Conservation (phyloP, 768 basidiomycete species). For the Rhodotorula kratochvilovae region DNA sequence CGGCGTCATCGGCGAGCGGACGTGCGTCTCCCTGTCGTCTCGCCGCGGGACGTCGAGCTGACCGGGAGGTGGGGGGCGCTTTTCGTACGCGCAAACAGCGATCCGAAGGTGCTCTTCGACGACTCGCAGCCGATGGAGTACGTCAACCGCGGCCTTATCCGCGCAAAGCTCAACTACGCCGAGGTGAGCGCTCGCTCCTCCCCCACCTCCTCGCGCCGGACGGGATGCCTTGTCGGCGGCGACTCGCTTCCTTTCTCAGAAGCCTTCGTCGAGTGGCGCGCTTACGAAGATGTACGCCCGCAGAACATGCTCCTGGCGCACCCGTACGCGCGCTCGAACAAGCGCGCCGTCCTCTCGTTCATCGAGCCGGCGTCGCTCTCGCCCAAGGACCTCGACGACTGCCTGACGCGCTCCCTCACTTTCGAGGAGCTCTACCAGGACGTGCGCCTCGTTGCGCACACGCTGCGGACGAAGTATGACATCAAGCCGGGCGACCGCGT, state of each 20-base stretch:
- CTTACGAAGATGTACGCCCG: neutral
- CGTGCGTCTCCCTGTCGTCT: constrained; percentile 4
- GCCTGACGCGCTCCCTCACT: constrained; percentile 34
- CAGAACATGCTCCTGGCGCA: constrained; percentile 43
- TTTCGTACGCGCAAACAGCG: neutral
- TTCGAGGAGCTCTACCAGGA: constrained; percentile 42
- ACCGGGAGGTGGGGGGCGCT: neutral
- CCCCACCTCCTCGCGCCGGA: neutral
- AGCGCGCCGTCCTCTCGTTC: constrained; percentile 40
- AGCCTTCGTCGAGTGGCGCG: neutral
- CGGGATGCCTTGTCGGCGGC: neutral
- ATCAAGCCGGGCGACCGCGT: constrained; percentile 40
- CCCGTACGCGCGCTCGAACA: constrained; percentile 27
- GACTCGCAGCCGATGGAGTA: constrained; percentile 25
- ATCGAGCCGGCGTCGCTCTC: constrained; percentile 32
- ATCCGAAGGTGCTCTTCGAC: constrained; percentile 29
- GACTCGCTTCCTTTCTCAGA: too few relatives aligned
- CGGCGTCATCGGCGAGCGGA: constrained; percentile 35
- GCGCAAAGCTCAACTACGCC: constrained; percentile 33
- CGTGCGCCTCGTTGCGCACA: constrained; percentile 32
- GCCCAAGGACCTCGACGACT: constrained; percentile 14
- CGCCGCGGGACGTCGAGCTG: too few relatives aligned
- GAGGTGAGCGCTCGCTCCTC: constrained; percentile 9
- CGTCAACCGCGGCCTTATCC: constrained; percentile 20
- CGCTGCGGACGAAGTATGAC: constrained; percentile 31